Conservation (phyloP, 2,329 filamentous ascomycete species). For the Colletotrichum australisinense region DNA sequence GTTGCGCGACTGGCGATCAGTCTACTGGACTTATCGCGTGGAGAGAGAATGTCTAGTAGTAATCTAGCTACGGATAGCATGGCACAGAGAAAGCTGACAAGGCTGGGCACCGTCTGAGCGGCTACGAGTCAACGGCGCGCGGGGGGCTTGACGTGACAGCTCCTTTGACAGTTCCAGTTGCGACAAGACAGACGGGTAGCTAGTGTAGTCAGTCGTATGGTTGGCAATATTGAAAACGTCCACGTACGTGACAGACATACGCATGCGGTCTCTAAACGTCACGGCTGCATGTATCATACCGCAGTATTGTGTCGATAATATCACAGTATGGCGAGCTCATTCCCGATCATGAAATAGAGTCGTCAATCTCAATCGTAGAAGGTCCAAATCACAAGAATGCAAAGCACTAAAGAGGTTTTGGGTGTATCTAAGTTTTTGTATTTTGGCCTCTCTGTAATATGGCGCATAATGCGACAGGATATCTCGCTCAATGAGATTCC, state of each 20-base stretch:
- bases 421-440: background rate
- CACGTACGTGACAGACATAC: background rate
- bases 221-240: too few species aligned
- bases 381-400: background rate
- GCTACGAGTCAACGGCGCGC: background rate
- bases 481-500: background rate
- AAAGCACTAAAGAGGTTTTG: background rate
- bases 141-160: background rate
- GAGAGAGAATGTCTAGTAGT: too few species aligned
- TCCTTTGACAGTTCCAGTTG: background rate
- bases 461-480: background rate
- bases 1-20: background rate
- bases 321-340: background rate
- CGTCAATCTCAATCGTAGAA: background rate
- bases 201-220: background rate
- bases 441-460: background rate
- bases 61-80: background rate
- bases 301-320: background rate
- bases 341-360: background rate
- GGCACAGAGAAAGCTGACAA: background rate
- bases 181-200: background rate
- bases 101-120: background rate
- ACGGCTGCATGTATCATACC: background rate
- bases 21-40: background rate
- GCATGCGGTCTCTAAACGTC: background rate